Evolutionary conservation across 2,329 filamentous ascomycete genomes (phyloP).

Genomic region (Fonsecaea pedrosoi): DNA sequence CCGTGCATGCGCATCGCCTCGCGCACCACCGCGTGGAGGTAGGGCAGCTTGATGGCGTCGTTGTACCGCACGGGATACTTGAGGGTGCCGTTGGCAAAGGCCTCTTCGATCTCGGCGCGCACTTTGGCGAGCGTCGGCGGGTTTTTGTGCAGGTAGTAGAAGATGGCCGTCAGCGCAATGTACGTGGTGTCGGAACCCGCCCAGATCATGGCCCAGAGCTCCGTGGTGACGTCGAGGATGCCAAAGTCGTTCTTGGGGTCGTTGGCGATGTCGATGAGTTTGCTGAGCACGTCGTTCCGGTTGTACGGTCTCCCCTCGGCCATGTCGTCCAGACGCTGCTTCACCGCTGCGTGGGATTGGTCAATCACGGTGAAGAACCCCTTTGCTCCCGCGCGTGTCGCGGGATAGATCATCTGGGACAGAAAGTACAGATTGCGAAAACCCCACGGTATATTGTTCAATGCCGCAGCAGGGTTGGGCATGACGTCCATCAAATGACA

Average conservation of each 20-base stretch:
- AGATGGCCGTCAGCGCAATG: slow-evolving; percentile 43
- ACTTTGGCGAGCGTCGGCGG: slow-evolving; percentile 48
- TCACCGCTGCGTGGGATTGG: slow-evolving; percentile 28
- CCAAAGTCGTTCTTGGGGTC: slow-evolving; percentile 24
- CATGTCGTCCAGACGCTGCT: slow-evolving; percentile 31
- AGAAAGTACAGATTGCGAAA: slow-evolving; percentile 30
- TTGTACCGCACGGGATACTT: slow-evolving; percentile 29
- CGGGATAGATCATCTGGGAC: slow-evolving; percentile 28
- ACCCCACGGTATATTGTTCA: slow-evolving; percentile 29
- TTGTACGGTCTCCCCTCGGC: slow-evolving; percentile 25
- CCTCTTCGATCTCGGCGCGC: slow-evolving; percentile 55
- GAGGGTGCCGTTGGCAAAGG: slow-evolving; percentile 35
- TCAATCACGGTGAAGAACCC: slow-evolving; percentile 30
- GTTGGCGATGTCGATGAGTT: slow-evolving; percentile 27
- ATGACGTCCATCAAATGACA: slow-evolving; percentile 36
- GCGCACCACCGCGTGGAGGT: slow-evolving; percentile 60
- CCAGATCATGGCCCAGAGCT: slow-evolving; percentile 36
- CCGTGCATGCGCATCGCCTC: slow-evolving; percentile 61
- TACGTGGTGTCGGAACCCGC: slow-evolving; percentile 43
- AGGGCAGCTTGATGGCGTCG: slow-evolving; percentile 42
- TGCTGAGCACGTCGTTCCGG: slow-evolving; percentile 28
- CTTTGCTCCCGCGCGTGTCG: slow-evolving; percentile 28
- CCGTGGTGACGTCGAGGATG: slow-evolving; percentile 29
- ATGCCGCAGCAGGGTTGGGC: slow-evolving; percentile 26
- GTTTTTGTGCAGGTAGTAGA: slow-evolving; percentile 45